Conservation (phyloP, 441 rosid species). For the Melastoma candidum region DNA sequence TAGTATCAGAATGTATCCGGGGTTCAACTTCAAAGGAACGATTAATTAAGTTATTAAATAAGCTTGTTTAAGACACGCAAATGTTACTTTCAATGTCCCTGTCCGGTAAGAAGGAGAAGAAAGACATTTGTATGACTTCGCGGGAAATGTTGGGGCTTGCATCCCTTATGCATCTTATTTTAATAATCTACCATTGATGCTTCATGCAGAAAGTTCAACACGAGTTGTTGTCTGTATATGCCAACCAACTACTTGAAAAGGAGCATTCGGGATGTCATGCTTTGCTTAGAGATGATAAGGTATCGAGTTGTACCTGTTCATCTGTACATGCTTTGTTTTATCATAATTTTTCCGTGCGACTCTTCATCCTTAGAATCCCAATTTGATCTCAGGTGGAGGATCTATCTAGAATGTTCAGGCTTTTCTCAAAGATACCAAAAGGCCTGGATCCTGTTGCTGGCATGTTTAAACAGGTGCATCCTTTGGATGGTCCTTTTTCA, state of each 20-base stretch:
- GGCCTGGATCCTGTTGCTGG: slow-evolving; percentile 80
- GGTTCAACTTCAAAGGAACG: too few species aligned
- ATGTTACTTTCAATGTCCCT: too few species aligned
- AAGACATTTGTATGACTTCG: too few species aligned
- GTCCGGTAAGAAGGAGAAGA: too few species aligned
- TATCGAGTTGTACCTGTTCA: slow-evolving; percentile 12
- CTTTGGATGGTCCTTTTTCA: slow-evolving; percentile 2
- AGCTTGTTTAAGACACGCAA: too few species aligned
- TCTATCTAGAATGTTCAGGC: slow-evolving; percentile 94
- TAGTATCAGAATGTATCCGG: too few species aligned
- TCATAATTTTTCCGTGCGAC: not conserved
- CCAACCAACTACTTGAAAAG: slow-evolving; percentile 63
- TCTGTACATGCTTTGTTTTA: slow-evolving; percentile 8
- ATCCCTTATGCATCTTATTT: too few species aligned
- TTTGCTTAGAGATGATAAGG: slow-evolving; percentile 88
- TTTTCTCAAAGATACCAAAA: slow-evolving; percentile 50
- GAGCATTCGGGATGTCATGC: slow-evolving; percentile 94
- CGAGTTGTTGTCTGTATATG: slow-evolving; percentile 54
- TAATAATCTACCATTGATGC: not conserved
- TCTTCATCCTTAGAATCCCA: not conserved
- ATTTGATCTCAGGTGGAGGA: slow-evolving; percentile 57
- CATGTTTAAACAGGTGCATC: slow-evolving; percentile 71
- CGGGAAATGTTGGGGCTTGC: too few species aligned
- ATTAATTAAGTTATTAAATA: too few species aligned
- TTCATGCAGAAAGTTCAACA: slow-evolving; percentile 76